Base-by-base conservation (phyloP, 2,329 filamentous ascomycete genomes). In the Exutisphaerella laricina region DNA sequence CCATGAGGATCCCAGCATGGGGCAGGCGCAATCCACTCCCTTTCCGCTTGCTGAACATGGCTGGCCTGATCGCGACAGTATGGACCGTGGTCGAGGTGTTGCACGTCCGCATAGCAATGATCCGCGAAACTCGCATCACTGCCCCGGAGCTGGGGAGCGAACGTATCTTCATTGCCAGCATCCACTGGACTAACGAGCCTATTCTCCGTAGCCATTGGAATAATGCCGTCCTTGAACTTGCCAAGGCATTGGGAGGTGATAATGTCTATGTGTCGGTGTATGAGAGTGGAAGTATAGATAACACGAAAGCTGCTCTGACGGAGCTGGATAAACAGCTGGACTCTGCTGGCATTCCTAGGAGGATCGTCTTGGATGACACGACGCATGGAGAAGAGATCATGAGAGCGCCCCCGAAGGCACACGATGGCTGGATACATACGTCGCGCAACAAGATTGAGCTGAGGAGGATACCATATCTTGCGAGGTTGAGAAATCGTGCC, bases 231-330 rank as follows among this genome's bases (percentile, higher is more conserved):
- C 45, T 82, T 5, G 66, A 73, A 2, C 65, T 87, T 14, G 71
- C 75, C 4, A 66, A 72, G 33, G 66, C 69, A 4, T 65, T 85
- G 3, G 82, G 82, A 0, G 64, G 73, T 0, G 69, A 78, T 3
- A 85, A 85, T 57, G 75, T 86, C 2, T 86, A 75, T 57, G 73
- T 88, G 29, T 79, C 77, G 46, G 72, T 86, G 21, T 74, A 77
- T 45, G 83, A 87, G 61, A 82, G 78, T 54, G 82, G 82, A 4
- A 84, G 79, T 58, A 80, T 75, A 67, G 84, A 87, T 58, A 70
- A 80, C 45, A 84, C 77, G 13, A 85, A 85, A 61, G 72, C 67
- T 12, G 76, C 75, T 5, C 64, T 88, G 50, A 64, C 60, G 16
- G 69, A 75, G 17, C 66, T 88, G 20, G 79, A 83, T 44, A 52